A percentile compares a stretch with the other conserved stretches of the same genome.
phyloP scores from a whole-genome alignment of 352 stramenopile species.

The Vaucheria bursata region DNA sequence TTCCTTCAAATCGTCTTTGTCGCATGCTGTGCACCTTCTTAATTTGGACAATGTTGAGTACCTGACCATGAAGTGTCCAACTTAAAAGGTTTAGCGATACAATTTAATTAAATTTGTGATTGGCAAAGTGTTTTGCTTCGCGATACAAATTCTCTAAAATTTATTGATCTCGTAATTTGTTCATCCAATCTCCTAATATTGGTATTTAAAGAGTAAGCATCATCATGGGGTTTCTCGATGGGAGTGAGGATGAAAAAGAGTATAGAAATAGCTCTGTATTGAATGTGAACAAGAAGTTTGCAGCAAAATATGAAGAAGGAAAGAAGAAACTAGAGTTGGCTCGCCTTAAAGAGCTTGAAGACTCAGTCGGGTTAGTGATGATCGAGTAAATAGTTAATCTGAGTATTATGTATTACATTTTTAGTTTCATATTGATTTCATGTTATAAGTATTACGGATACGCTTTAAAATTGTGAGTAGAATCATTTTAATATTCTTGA shows the following conservation, averaged over 20 bases:
- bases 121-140: no score
- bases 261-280: not conserved
- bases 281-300: slow-evolving; percentile 13
- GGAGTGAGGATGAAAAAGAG: slow-evolving; percentile 3
- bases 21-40: no score
- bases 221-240: not conserved
- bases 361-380: not conserved
- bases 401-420: not conserved
- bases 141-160: no score
- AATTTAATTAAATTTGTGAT: no score
- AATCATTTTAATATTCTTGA: not conserved
- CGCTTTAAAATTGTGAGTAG: not conserved
- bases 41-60: no score
- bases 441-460: not conserved
- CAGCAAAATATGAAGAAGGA: not conserved
- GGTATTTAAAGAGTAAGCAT: no score
- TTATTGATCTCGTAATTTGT: no score
- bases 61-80: no score
- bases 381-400: not conserved
- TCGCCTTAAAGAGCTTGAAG: not conserved
- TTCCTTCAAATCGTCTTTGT: no score
- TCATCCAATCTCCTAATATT: no score
- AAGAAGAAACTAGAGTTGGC: not conserved
- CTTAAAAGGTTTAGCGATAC: no score
- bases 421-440: not conserved